Conservation (phyloP, 371 early-diverging fungal genomes). For the Funneliformis caledonium region DNA sequence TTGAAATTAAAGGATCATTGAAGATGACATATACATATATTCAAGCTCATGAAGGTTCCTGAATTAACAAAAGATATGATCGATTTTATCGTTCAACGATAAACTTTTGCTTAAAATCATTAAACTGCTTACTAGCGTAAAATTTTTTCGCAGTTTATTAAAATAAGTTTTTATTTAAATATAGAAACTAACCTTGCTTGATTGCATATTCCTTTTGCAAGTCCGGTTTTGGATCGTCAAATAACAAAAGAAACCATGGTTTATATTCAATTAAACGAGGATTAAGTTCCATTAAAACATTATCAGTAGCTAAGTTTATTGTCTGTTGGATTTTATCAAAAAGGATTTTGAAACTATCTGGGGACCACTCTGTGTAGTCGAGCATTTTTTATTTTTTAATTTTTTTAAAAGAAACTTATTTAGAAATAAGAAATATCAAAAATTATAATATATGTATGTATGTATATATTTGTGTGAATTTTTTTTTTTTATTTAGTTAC, state of each 20-base stretch:
- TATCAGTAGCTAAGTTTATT: background rate
- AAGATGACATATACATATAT: background rate
- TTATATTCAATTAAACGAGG: conserved; percentile 14
- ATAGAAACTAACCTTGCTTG: conserved; percentile 18
- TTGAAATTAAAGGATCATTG: background rate
- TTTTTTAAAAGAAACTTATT: too few species aligned
- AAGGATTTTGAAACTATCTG: conserved; percentile 3
- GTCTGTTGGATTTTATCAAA: background rate
- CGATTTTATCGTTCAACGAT: background rate
- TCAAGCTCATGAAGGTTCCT: background rate
- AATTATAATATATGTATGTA: background rate
- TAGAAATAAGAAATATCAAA: too few species aligned
- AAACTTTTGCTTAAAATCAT: background rate
- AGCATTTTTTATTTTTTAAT: background rate
- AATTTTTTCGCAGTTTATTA: background rate
- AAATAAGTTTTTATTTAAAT: background rate
- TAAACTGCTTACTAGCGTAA: background rate
- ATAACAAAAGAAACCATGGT: conserved; percentile 9
- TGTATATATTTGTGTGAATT: background rate
- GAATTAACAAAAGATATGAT: too few species aligned
- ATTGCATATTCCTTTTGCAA: background rate
- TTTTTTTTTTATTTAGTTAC: background rate
- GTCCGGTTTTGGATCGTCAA: conserved; percentile 18
- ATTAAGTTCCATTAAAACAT: conserved; percentile 8
- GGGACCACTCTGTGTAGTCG: conserved; percentile 18